Percentiles rank a stretch among this genome's conserved stretches.
phyloP scores from a whole-genome alignment of 2,329 filamentous ascomycete species.

The Fusarium pseudonygamai region DNA sequence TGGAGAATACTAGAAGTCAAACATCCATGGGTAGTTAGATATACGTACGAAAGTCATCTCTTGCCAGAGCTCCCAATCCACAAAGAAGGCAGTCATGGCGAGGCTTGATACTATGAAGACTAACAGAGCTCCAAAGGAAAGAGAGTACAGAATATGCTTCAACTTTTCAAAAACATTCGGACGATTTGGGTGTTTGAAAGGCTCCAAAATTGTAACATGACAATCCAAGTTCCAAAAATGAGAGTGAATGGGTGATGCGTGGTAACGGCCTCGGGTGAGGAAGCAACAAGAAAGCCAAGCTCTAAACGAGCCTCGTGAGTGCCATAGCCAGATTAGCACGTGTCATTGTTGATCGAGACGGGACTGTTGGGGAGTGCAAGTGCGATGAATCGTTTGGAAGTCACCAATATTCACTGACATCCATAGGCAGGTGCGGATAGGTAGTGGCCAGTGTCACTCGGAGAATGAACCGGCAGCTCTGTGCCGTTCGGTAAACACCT shows the following conservation, averaged over 20 bases:
- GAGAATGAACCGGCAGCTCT: not conserved
- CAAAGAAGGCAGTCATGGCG: conserved; percentile 64
- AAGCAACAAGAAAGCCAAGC: not conserved
- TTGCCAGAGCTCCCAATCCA: conserved; percentile 83
- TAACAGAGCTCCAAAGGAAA: not conserved
- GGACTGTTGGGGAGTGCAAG: not conserved
- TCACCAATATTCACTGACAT: not conserved
- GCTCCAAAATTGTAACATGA: conserved; percentile 31
- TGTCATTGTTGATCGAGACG: not conserved
- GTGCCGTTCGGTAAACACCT: not conserved
- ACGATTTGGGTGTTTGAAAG: conserved; percentile 1
- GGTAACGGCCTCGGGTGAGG: not conserved
- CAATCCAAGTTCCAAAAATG: conserved; percentile 36
- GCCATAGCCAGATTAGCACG: not conserved
- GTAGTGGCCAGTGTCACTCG: conserved; percentile 8
- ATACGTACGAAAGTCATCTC: conserved; percentile 86
- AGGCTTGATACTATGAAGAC: conserved; percentile 6
- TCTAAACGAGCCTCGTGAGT: not conserved
- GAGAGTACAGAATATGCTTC: conserved; percentile 5
- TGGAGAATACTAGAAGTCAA: not conserved
- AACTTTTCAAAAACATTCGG: conserved; percentile 14
- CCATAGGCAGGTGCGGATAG: conserved; percentile 14
- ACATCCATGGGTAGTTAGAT: not conserved
- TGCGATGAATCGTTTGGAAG: not conserved
- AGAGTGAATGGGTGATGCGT: conserved; percentile 9